Evolutionary conservation across 2,329 filamentous ascomycete genomes (phyloP), one percentile per base, ranked within the genome.

Genomic region (Arthrobotrys sinensis): DNA sequence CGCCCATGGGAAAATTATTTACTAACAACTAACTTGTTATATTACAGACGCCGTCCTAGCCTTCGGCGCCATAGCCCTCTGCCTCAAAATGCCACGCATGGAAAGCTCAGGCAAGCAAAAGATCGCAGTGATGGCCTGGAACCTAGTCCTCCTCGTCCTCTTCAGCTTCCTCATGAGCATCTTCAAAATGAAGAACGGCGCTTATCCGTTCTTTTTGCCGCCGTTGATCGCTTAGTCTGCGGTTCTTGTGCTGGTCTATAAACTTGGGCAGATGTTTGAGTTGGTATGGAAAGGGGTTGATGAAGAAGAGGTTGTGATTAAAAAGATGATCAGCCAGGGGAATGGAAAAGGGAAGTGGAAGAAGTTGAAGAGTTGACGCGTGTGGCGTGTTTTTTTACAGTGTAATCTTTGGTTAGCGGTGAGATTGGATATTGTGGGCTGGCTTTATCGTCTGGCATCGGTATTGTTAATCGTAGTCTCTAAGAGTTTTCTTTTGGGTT

Each of bases 81-180:
- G 93, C 11, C 87, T 97, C 82, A 97, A 97, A 85, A 94, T 95
- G 0, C 96, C 96, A n/a, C 90, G 94, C 48, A 96, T 97, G 80
- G 87, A 88, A 67, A 92, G 97, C 83, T 85, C 90, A 14, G 91
- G 90, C 82, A 87, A 89, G 8, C 96, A 99, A 85, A 91, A 96
- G 84, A 86, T 96, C 43, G 91, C 92, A 40, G 91, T 97, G 4
- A 85, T 97, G 72, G 87, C 92, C 50, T 97, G 94, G 92, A 91
- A 90, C 19, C 89, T 87, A 53, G 86, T 96, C 34, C 85, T 97
- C 71, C 90, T 97, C 81, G 85, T 92, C 80, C 90, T 94, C 85
- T 98, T 98, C 87, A 97, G 94, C 86, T 96, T 97, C 86, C 87
- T 99, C 80, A 89, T 99, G 81, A 97, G 93, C 85, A 88, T 97